Base-by-base conservation (phyloP, 305 asterid species). In the Coffea humblotiana region DNA sequence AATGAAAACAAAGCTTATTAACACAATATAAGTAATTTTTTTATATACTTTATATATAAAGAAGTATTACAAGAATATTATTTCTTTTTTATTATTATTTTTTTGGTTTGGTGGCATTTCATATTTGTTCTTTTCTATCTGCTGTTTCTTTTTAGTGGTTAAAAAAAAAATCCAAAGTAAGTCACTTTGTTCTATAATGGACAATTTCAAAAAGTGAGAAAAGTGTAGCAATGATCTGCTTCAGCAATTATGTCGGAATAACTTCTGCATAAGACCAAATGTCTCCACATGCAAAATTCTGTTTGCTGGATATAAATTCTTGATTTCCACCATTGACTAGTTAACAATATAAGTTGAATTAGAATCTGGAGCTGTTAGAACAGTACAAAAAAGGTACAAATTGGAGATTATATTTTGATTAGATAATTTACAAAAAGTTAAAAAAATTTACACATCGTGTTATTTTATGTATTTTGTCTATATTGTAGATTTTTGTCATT, bases 231-330 rank as follows among this genome's bases (percentile, higher is more conserved):
- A 16, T 79, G 37, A 72, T 79, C 56, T 72, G 56, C 72, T 71
- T 72, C 12, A 61, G 27, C 54, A 29, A 7, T 21, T 47, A 52
- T 61, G 75, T 54, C 43, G 43, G 43, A 40, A 40, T 40, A 40
- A 40, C 0, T 40, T 40, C 5, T 40, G 78, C 75, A 79, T n/a
- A 54, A 51, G 74, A 61, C 60, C 63, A 63, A 71, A 79, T 29
- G 29, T 45, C 61, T 76, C 9, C 72, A 63, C 72, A 76, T 63
- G 79, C 79, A 76, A 64, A 32, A 74, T 74, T 56, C 69, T 54
- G 27, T 15, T 15, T 7, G 45, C 12, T 29, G 14, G 43, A 13
- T 7, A 65, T 65, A 0, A 29, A 65, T 11, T 65, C 40, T 65
- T 27, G 70, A 65, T 65, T 27, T 64, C 12, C 23, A 65, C 19